phyloP scores from a whole-genome alignment of 2,329 filamentous ascomycete species.

The Hymenoscyphus infarciens region DNA sequence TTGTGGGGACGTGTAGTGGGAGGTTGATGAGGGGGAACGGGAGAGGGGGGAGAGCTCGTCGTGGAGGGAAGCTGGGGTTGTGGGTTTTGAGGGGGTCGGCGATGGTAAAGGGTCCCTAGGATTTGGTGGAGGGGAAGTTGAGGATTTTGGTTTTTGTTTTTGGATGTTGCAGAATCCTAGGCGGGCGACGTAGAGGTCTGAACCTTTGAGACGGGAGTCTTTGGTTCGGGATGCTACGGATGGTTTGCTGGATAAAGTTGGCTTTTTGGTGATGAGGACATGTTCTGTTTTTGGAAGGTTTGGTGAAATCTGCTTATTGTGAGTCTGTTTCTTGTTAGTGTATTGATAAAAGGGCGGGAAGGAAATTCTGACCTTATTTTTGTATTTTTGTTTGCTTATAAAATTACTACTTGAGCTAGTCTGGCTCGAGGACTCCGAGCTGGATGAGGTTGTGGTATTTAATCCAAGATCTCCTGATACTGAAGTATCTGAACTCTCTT shows the following conservation, averaged over 20 bases:
- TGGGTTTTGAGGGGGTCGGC: neutral
- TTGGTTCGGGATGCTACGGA: constrained; percentile 41
- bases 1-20: neutral
- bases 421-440: neutral
- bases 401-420: neutral
- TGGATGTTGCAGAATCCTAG: constrained; percentile 33
- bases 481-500: constrained; percentile 18
- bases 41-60: constrained; percentile 41
- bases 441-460: neutral
- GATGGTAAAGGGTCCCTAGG: neutral
- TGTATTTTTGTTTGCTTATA: constrained; percentile 10
- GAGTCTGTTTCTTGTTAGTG: neutral
- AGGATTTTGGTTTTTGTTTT: neutral
- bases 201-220: constrained; percentile 44
- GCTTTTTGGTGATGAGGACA: constrained; percentile 25
- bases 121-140: constrained; percentile 5
- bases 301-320: constrained; percentile 14
- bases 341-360: neutral
- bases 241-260: constrained; percentile 25
- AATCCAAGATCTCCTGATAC: constrained; percentile 4
- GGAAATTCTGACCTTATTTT: constrained; percentile 16
- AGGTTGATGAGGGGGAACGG: constrained; percentile 18
- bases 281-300: constrained; percentile 10
- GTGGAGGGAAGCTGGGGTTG: constrained; percentile 40
- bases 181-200: constrained; percentile 49